Conservation (phyloP, 2,329 filamentous ascomycete genomes). For the Ascochyta pisi region DNA sequence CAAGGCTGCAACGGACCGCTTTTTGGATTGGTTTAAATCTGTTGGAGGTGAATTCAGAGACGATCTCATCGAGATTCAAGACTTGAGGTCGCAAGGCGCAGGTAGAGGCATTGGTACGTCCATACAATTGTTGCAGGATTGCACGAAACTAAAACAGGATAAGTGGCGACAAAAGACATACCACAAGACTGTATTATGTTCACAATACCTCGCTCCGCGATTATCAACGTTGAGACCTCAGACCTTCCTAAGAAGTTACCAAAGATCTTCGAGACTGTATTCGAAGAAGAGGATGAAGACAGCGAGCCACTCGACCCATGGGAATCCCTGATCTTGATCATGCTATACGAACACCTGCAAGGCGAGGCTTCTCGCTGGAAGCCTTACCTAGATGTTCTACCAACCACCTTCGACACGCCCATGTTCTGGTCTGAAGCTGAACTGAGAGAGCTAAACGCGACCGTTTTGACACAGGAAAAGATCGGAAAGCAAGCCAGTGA, state of each 20-base stretch:
- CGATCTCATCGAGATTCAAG: conserved; percentile 29
- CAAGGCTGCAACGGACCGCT: conserved; percentile 21
- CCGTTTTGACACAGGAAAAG: conserved; percentile 28
- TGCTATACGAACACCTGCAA: conserved; percentile 31
- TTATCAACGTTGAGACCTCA: conserved; percentile 32
- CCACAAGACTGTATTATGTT: conserved; percentile 28
- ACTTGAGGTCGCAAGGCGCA: conserved; percentile 27
- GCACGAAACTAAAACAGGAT: neutral
- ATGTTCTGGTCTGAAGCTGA: conserved; percentile 31
- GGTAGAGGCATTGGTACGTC: conserved; percentile 32
- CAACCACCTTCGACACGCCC: conserved; percentile 30
- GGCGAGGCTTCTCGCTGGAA: conserved; percentile 32
- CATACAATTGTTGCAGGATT: too few relatives aligned
- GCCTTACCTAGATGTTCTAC: conserved; percentile 31
- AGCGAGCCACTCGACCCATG: conserved; percentile 27
- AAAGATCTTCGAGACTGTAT: conserved; percentile 20
- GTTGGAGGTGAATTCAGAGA: conserved; percentile 30
- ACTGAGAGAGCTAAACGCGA: conserved; percentile 28
- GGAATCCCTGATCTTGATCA: conserved; percentile 29
- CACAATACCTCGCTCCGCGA: conserved; percentile 28
- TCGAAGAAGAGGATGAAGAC: conserved; percentile 25
- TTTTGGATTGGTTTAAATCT: conserved; percentile 30
- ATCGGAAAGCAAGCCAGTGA: conserved; percentile 31
- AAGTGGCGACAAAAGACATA: conserved; percentile 27
- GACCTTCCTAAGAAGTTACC: conserved; percentile 24